Conservation (phyloP, 345 rosid species). For the Citrus sinensis region DNA sequence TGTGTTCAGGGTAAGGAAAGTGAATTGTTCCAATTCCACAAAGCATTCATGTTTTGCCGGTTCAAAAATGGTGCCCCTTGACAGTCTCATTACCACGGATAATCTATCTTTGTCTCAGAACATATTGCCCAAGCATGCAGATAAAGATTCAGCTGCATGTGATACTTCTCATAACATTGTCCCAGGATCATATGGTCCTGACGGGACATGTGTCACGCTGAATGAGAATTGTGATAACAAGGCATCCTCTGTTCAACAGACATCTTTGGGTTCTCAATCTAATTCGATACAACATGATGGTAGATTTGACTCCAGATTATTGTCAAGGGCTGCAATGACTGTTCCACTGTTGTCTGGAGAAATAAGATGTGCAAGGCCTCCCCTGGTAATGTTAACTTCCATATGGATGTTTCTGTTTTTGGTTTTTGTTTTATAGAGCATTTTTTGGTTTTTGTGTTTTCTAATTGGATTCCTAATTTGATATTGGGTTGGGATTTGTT, state of each 20-base stretch:
- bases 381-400: constrained; percentile 28
- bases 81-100: constrained; percentile 26
- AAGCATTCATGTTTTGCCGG: constrained; percentile 29
- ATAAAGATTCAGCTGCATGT: constrained; percentile 29
- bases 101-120: constrained; percentile 24
- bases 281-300: constrained; percentile 25
- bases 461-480: neutral
- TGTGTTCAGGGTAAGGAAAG: constrained; percentile 70
- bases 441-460: neutral
- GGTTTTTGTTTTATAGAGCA: neutral
- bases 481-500: neutral
- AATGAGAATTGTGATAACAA: constrained; percentile 32
- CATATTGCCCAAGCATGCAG: constrained; percentile 29
- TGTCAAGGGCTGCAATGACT: constrained; percentile 14
- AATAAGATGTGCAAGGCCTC: constrained; percentile 27
- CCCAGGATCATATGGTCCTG: constrained; percentile 18
- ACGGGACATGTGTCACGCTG: constrained; percentile 11
- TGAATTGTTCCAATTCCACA: constrained; percentile 30
- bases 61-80: constrained; percentile 24
- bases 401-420: neutral
- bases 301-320: constrained; percentile 18
- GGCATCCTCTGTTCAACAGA: constrained; percentile 24
- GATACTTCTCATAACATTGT: constrained; percentile 24
- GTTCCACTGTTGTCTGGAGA: constrained; percentile 24
- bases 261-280: constrained; percentile 15